Base-by-base conservation (phyloP, 768 basidiomycete genomes). In the Tulasnella sp. region DNA sequence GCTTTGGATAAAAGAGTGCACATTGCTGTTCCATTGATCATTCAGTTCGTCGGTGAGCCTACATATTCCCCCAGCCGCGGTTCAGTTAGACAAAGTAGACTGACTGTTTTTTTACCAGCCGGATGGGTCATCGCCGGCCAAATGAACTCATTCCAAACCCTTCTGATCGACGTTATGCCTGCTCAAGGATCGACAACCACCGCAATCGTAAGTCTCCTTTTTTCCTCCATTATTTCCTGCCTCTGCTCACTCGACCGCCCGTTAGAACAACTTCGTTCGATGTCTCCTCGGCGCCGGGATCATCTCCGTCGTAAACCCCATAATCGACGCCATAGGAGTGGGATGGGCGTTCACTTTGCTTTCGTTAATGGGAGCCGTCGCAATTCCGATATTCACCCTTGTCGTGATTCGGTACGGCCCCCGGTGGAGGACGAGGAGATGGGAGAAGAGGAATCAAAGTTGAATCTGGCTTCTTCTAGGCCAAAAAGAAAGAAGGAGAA, bases 331-430 rank as follows among this genome's bases (percentile, higher is more conserved):
- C 1, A 83, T 93, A n/a, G 88, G 88, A 19, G 79, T 85, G 3
- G 91, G 91, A 4, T 93, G 90, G 90, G 88, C 91, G 3, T 93
- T 91, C 79, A 84, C 89, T 85, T 81, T 92, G 12, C 83, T 91
- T 25, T 86, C 84, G 3, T 86, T 86, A 3, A 80, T 91, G 38
- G 83, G 85, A 71, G 77, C 87, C 9, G 79, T 87, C 0, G 83
- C 85, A 29, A 78, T 85, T 3, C 91, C 91, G 0, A 67, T 58
- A 15, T 81, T 89, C 73, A 81, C 88, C 42, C 89, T 84, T 80
- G 77, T 90, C 25, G 83, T 86, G 34, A 83, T 90, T 25, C 81
- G 81, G 75, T 83, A 88, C 68, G 91, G 91, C 9, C 90, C 91
- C 15, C 80, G 80, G n/a, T 91, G 84, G 83, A 74, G 73, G 36